Evolutionary conservation across 352 stramenopile genomes (phyloP), one percentile per base, ranked within the genome.

Genomic region (Globisporangium iwayamae): DNA sequence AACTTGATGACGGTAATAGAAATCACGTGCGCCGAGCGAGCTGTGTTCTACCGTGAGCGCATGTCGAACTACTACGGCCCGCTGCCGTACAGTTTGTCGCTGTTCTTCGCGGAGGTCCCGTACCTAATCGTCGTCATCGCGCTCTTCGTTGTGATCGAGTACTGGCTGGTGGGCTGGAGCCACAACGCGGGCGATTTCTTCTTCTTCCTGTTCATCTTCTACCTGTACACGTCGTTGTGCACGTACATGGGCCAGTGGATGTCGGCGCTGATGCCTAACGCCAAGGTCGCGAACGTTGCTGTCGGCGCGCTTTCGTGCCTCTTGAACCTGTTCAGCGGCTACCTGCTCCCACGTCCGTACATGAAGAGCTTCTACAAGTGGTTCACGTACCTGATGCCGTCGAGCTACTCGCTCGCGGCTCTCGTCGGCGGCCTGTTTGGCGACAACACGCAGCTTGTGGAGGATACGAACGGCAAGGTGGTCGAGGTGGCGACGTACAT

Each of bases 11-110:
- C 76, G 47, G 77, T 85, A 62, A 32, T 89, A 11, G 79, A 88
- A 39, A 76, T 85, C 20, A 79, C 76, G 25, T 87, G 75, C 38
- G 61, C 65, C 0, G 76, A 89, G 65, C 77, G 79, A 9, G 75
- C 76, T 0, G 78, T 89, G 56, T 89, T 79, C 62, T 89, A 89
- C 63, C 75, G 75, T 46, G 76, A 89, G 61, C 79, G 78, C 11
- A 87, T 87, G 76, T 88, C 80, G 39, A 87, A 89, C 69, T 90
- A 90, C 73, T 92, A 90, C 60, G 75, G 76, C 7, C 74, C 80
- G 28, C 62, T 92, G 16, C 72, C 81, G 4, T 92, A 89, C 71
- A 83, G 67, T 67, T 41, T 89, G 62, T 90, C 83, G 54, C 61
- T 90, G 36, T 86, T 82, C 56, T 73, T 80, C 22, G 76, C 78